Conservation (phyloP, 1,139 yeast genomes). For the Saccharomyces hybrid region DNA sequence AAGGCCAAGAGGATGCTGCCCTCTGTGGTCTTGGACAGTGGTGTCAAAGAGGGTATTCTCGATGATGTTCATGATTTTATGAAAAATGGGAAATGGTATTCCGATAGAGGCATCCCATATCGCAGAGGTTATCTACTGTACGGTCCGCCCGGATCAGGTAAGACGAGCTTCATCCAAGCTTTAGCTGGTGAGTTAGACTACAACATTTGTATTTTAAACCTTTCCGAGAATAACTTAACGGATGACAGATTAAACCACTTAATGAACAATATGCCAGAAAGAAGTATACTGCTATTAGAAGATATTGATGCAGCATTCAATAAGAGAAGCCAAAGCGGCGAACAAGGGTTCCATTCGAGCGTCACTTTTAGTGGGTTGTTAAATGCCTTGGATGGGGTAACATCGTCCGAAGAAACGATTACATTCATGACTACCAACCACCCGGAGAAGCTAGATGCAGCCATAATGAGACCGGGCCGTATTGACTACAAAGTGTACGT, state of each 20-base stretch:
- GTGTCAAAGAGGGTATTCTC: constrained; percentile 57
- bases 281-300: constrained; percentile 77
- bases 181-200: constrained; percentile 94
- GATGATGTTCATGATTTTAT: constrained; percentile 76
- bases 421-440: constrained; percentile 98
- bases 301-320: constrained; percentile 96
- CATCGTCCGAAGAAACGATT: constrained; percentile 92
- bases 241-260: constrained; percentile 91
- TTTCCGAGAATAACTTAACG: constrained; percentile 84
- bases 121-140: constrained; percentile 88
- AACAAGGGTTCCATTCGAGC: constrained; percentile 74
- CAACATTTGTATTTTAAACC: constrained; percentile 84
- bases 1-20: constrained; percentile 77
- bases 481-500: constrained; percentile 77
- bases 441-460: constrained; percentile 86
- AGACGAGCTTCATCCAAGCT: constrained; percentile 92
- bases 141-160: constrained; percentile 99
- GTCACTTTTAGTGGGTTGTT: constrained; percentile 92
- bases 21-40: constrained; percentile 77
- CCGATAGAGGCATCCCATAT: constrained; percentile 92
- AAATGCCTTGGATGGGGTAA: constrained; percentile 95
- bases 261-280: constrained; percentile 92
- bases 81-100: constrained; percentile 81
- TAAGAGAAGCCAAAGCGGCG: constrained; percentile 67
- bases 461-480: constrained; percentile 83